Evolutionary conservation across 306 rosid species (phyloP).

Genomic region (Benincasa hispida): DNA sequence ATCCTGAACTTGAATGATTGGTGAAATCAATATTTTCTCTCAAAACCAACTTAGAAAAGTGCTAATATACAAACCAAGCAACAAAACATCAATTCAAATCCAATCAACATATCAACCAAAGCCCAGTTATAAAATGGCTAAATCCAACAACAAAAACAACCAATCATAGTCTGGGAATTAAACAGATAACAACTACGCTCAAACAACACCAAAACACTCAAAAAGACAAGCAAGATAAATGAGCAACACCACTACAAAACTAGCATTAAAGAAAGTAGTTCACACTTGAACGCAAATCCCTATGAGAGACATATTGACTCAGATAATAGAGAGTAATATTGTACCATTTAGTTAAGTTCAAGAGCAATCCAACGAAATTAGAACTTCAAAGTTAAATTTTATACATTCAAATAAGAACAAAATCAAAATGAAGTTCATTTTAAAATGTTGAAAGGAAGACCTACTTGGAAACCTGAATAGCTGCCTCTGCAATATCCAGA

Average conservation of each 20-base stretch:
- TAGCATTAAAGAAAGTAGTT: background rate
- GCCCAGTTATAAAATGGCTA: background rate
- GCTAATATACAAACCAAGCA: background rate
- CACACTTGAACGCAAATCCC: no score
- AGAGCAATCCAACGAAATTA: background rate
- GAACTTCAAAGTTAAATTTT: background rate
- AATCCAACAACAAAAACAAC: background rate
- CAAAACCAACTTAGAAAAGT: background rate
- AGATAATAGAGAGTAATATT: background rate
- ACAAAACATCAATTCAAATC: background rate
- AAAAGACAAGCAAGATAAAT: background rate
- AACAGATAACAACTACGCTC: background rate
- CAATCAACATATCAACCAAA: background rate
- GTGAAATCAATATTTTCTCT: background rate
- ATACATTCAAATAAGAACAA: background rate
- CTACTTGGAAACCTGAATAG: constrained; percentile 46
- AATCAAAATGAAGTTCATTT: background rate
- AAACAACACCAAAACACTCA: background rate
- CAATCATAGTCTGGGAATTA: background rate
- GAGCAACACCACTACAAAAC: background rate
- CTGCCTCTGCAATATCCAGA: constrained; percentile 42
- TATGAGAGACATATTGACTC: background rate
- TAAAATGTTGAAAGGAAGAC: background rate
- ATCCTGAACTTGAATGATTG: background rate
- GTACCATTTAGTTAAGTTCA: background rate